phyloP scores from a whole-genome alignment of 2,329 filamentous ascomycete genomes.

The Colletotrichum caudatum region DNA sequence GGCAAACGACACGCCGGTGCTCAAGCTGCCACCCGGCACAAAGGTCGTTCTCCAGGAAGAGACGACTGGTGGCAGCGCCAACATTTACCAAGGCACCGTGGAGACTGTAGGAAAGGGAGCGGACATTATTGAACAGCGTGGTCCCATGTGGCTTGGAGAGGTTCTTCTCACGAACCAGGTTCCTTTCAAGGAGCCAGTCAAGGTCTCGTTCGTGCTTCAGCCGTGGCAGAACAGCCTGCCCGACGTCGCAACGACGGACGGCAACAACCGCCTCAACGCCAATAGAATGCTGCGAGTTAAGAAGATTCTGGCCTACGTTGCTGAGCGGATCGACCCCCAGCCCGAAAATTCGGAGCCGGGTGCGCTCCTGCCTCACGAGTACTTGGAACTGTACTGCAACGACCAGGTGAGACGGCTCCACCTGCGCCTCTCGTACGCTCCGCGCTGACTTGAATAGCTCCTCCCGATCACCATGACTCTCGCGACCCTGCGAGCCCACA shows the following conservation, averaged over 20 bases:
- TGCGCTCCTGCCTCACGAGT: slow-evolving; percentile 84
- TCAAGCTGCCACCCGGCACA: slow-evolving; percentile 77
- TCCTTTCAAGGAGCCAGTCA: slow-evolving; percentile 90
- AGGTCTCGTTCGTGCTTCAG: slow-evolving; percentile 93
- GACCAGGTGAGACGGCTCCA: slow-evolving; percentile 74
- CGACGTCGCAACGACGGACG: slow-evolving; percentile 78
- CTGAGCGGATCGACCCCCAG: slow-evolving; percentile 87
- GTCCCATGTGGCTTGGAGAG: slow-evolving; percentile 93
- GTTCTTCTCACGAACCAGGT: slow-evolving; percentile 85
- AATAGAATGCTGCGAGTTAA: slow-evolving; percentile 96
- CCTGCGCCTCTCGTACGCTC: neutral
- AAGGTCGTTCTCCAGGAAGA: slow-evolving; percentile 79
- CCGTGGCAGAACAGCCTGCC: slow-evolving; percentile 83
- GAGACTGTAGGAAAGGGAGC: slow-evolving; percentile 80
- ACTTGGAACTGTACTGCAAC: slow-evolving; percentile 94
- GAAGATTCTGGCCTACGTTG: slow-evolving; percentile 93
- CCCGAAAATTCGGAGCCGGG: slow-evolving; percentile 69
- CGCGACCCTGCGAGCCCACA: slow-evolving; percentile 89
- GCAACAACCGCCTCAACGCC: slow-evolving; percentile 91
- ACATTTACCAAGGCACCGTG: slow-evolving; percentile 92
- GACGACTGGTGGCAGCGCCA: slow-evolving; percentile 76
- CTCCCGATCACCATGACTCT: slow-evolving; percentile 89
- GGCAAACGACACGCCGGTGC: slow-evolving; percentile 79
- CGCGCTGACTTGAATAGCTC: slow-evolving; percentile 55
- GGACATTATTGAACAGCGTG: slow-evolving; percentile 85